These are phyloP conservation scores for Fusarium musae DNA, from an alignment of 2,329 filamentous ascomycete genomes.

Conservation along the genomic window DNA sequence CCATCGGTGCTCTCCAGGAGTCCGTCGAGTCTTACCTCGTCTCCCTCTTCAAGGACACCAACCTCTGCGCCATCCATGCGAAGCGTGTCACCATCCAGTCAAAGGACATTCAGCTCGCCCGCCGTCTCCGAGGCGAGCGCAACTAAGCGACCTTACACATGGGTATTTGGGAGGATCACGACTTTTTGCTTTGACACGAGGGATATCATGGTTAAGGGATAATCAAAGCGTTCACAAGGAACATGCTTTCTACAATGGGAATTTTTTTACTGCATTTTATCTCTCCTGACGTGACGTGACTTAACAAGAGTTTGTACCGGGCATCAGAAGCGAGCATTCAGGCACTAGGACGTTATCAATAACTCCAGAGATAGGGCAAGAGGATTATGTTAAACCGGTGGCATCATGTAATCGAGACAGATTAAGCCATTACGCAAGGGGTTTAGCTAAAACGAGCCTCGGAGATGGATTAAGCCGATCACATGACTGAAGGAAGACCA, in stretches of 20 bases:
- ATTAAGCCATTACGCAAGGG: too few relatives aligned
- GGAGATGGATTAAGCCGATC: too few relatives aligned
- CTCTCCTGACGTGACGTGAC: too few relatives aligned
- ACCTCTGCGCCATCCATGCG: conserved; percentile 97
- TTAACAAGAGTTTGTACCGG: too few relatives aligned
- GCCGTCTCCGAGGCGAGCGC: conserved; percentile 93
- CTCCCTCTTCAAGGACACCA: conserved; percentile 98
- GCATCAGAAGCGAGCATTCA: too few relatives aligned
- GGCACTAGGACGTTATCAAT: too few relatives aligned
- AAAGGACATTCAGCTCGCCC: conserved; percentile 97
- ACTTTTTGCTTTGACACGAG: conserved; percentile 54
- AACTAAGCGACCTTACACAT: conserved; percentile 66
- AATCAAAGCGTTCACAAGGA: conserved; percentile 59
- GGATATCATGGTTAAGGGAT: conserved; percentile 55
- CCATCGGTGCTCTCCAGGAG: conserved; percentile 97
- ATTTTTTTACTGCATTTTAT: too few relatives aligned
- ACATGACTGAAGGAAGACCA: too few relatives aligned
- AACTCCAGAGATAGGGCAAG: too few relatives aligned
- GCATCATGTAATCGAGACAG: too few relatives aligned
- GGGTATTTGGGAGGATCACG: conserved; percentile 52
- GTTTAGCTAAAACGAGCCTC: too few relatives aligned
- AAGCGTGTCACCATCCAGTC: conserved; percentile 99
- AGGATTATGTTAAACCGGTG: too few relatives aligned
- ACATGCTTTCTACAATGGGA: conserved; percentile 53
- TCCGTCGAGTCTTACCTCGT: conserved; percentile 99